A percentile compares a stretch with the other conserved stretches of the same genome.
Conservation (phyloP, 805 yeast genomes). For the Ogataea thermomethanolica region DNA sequence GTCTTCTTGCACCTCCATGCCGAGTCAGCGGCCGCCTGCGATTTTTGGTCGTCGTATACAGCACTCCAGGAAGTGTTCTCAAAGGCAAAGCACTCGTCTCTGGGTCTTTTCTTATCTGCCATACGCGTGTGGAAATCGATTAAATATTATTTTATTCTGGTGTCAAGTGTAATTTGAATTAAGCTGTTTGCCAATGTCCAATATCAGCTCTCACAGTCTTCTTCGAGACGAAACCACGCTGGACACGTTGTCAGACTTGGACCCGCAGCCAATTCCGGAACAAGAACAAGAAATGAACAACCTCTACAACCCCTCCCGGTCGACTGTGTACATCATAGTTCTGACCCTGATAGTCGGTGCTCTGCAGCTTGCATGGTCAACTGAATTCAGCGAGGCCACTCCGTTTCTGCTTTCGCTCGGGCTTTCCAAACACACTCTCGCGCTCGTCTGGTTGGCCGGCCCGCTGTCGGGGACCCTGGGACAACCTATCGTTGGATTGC, state of each 20-base stretch:
- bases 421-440: slow-evolving; percentile 50
- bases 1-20: slow-evolving; percentile 3
- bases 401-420: slow-evolving; percentile 62
- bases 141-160: slow-evolving; percentile 2
- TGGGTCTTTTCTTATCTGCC: slow-evolving; percentile 3
- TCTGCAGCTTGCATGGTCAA: slow-evolving; percentile 61
- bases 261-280: neutral
- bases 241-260: neutral
- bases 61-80: neutral
- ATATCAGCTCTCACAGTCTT: slow-evolving; percentile 5
- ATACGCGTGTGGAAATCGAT: slow-evolving; percentile 7
- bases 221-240: slow-evolving; percentile 3
- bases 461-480: slow-evolving; percentile 62
- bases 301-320: slow-evolving; percentile 41
- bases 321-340: slow-evolving; percentile 41
- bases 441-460: slow-evolving; percentile 65
- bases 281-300: slow-evolving; percentile 11
- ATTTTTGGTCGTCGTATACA: neutral
- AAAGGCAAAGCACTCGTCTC: neutral
- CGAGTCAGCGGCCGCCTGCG: neutral
- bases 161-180: slow-evolving; percentile 4
- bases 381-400: slow-evolving; percentile 62
- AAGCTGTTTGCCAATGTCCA: slow-evolving; percentile 6
- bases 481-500: slow-evolving; percentile 59
- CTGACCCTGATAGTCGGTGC: slow-evolving; percentile 53